Percentiles rank a stretch among this genome's conserved stretches.
Conservation (phyloP, 495 filamentous ascomycete species). For the Hypoxylon fuscum region DNA sequence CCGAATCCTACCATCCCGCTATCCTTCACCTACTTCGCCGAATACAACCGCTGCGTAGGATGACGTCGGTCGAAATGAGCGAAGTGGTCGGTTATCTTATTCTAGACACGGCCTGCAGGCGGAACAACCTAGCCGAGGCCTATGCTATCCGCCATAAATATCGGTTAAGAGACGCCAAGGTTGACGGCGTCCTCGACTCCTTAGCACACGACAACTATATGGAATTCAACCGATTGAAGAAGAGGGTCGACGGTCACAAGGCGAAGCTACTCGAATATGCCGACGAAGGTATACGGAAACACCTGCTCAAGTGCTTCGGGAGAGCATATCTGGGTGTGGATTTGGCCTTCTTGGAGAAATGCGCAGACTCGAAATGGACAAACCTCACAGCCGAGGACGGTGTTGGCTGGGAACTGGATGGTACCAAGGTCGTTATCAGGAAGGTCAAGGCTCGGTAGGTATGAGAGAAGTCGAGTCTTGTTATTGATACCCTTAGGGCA, state of each 20-base stretch:
- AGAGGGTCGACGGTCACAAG: slow-evolving; percentile 77
- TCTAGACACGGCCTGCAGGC: slow-evolving; percentile 87
- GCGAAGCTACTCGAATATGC: slow-evolving; percentile 82
- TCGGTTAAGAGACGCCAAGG: slow-evolving; percentile 64
- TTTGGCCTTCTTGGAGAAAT: slow-evolving; percentile 68
- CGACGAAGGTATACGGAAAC: slow-evolving; percentile 71
- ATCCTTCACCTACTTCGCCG: slow-evolving; percentile 77
- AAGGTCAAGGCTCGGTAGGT: slow-evolving; percentile 53
- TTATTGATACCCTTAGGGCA: slow-evolving; percentile 43
- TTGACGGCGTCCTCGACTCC: slow-evolving; percentile 73
- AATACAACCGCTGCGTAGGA: slow-evolving; percentile 70
- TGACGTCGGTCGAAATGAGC: slow-evolving; percentile 72
- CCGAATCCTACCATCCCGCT: slow-evolving; percentile 90
- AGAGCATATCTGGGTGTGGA: slow-evolving; percentile 80
- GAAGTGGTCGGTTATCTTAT: slow-evolving; percentile 84
- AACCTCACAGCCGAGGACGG: slow-evolving; percentile 69
- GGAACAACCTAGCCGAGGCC: slow-evolving; percentile 77
- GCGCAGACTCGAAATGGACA: slow-evolving; percentile 71
- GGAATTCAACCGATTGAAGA: slow-evolving; percentile 74
- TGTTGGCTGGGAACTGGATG: slow-evolving; percentile 82
- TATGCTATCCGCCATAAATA: slow-evolving; percentile 68
- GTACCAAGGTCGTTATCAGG: slow-evolving; percentile 74
- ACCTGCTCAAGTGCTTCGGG: slow-evolving; percentile 84
- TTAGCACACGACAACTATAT: slow-evolving; percentile 85
- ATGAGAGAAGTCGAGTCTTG: slow-evolving; percentile 1